phyloP scores from a whole-genome alignment of 164 flowering plant genomes.

The Brasenia schreberi region DNA sequence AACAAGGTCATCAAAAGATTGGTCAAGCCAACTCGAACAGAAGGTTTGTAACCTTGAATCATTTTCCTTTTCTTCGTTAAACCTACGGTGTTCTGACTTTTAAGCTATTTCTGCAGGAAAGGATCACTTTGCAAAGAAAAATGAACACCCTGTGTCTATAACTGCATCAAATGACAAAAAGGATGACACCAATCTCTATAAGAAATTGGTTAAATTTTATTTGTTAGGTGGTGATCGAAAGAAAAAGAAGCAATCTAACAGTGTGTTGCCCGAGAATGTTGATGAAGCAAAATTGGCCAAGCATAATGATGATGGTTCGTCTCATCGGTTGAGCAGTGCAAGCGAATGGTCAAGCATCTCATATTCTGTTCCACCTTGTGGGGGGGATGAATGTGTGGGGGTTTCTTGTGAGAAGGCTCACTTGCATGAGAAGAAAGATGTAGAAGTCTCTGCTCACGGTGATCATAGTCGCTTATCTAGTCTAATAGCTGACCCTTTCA shows the following conservation, averaged over 20 bases:
- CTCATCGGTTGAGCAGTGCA: neutral
- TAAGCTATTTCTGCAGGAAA: neutral
- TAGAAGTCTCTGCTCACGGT: neutral
- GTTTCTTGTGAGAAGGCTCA: neutral
- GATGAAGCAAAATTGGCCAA: neutral
- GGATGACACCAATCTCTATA: neutral
- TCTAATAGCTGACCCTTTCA: neutral
- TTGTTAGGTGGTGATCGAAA: neutral
- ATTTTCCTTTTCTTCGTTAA: neutral
- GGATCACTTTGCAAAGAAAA: no score
- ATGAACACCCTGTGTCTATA: neutral
- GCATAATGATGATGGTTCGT: neutral
- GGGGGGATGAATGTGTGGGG: neutral
- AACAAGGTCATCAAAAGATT: constrained; percentile 25
- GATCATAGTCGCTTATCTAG: neutral
- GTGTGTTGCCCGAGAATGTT: neutral
- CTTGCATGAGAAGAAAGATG: neutral
- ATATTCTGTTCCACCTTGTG: neutral
- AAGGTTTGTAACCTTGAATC: neutral
- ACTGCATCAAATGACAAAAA: neutral
- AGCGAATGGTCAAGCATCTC: neutral
- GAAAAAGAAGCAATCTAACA: neutral
- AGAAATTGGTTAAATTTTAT: neutral
- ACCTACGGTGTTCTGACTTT: neutral
- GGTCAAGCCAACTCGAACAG: constrained; percentile 2